Evolutionary conservation across 2,329 filamentous ascomycete species (phyloP).

Genomic region (Shiraia bambusicola): DNA sequence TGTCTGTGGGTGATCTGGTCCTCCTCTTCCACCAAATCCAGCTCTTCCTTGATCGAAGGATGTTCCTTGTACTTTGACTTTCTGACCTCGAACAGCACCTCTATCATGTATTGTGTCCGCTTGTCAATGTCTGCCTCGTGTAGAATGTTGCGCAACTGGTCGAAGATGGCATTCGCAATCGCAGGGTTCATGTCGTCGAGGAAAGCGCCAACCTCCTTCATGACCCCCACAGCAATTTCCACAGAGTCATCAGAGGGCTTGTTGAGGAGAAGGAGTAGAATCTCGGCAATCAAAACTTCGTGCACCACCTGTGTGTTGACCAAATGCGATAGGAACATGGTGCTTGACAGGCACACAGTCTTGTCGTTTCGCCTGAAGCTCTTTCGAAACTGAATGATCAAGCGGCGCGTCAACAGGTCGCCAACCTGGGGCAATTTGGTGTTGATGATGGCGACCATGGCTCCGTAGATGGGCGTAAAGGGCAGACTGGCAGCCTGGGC

Average conservation of each 20-base stretch:
- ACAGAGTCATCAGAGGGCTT: conserved; percentile 97
- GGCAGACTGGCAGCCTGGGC: conserved; percentile 93
- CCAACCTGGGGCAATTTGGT: conserved; percentile 95
- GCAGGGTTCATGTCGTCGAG: conserved; percentile 91
- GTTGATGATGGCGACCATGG: conserved; percentile 95
- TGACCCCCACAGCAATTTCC: conserved; percentile 93
- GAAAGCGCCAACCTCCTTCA: conserved; percentile 89
- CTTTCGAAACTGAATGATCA: conserved; percentile 92
- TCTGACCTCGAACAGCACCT: conserved; percentile 93
- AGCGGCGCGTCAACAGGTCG: conserved; percentile 79
- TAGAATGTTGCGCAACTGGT: conserved; percentile 91
- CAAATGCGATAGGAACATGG: conserved; percentile 91
- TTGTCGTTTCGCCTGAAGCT: conserved; percentile 97
- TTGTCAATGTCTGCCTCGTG: conserved; percentile 98
- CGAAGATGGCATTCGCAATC: conserved; percentile 87
- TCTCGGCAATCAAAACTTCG: conserved; percentile 90
- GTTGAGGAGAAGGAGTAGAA: conserved; percentile 85
- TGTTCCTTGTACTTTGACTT: conserved; percentile 98
- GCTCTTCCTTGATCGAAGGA: conserved; percentile 82
- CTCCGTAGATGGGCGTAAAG: conserved; percentile 94
- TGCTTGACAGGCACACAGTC: conserved; percentile 87
- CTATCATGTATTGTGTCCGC: conserved; percentile 98
- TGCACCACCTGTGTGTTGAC: conserved; percentile 96
- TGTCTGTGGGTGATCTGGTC: conserved; percentile 93
- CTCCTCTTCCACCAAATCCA: conserved; percentile 95